phyloP scores from a whole-genome alignment of 352 stramenopile species.

The Saprolegnia parasitica region DNA sequence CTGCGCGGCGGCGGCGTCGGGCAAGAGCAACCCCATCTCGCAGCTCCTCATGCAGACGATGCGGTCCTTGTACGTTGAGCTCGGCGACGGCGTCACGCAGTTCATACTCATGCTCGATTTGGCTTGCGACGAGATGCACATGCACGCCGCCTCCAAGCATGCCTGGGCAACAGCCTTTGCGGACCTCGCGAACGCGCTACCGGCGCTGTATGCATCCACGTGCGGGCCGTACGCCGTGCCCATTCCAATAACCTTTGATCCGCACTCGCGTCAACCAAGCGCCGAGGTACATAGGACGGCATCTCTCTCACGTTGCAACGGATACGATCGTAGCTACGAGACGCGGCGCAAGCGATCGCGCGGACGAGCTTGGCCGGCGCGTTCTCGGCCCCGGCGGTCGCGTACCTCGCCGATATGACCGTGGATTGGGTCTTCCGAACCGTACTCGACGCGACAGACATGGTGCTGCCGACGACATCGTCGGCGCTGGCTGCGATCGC shows the following conservation, averaged over 20 bases:
- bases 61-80: constrained; percentile 44
- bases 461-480: not conserved
- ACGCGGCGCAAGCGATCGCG: constrained; percentile 33
- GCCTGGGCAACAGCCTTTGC: constrained; percentile 14
- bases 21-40: constrained; percentile 32
- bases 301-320: not conserved
- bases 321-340: constrained; percentile 33
- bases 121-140: constrained; percentile 24
- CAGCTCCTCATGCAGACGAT: constrained; percentile 46
- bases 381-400: constrained; percentile 33
- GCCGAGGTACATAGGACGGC: not conserved
- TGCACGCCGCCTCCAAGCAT: not conserved
- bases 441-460: not conserved
- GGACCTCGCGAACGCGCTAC: not conserved
- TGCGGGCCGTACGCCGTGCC: not conserved
- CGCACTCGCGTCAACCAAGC: not conserved
- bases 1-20: constrained; percentile 14
- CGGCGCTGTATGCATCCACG: not conserved
- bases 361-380: constrained; percentile 38
- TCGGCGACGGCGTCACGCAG: constrained; percentile 50
- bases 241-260: constrained; percentile 3
- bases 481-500: not conserved
- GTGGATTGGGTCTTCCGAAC: constrained; percentile 50
- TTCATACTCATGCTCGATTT: constrained; percentile 57
- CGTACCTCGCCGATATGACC: constrained; percentile 40